Percentiles rank a stretch among this genome's conserved stretches.
Evolutionary conservation across 2,329 filamentous ascomycete genomes (phyloP).

Genomic region (Fusarium verticillioides): DNA sequence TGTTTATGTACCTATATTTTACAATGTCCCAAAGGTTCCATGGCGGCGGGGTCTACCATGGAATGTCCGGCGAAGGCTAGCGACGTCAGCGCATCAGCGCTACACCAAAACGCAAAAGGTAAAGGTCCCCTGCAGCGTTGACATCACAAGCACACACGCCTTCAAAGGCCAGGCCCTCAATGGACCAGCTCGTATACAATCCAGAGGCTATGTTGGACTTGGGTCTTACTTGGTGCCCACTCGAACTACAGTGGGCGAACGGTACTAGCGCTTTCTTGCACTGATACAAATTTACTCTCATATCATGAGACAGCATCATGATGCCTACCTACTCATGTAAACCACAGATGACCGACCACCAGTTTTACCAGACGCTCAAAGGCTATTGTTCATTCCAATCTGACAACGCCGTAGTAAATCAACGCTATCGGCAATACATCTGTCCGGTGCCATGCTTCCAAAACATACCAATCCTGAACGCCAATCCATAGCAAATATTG

Average conservation of each 20-base stretch:
- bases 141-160: constrained; percentile 34
- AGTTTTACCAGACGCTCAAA: not conserved
- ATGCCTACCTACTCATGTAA: not conserved
- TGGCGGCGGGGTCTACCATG: constrained; percentile 41
- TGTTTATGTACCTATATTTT: constrained; percentile 24
- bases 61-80: constrained; percentile 30
- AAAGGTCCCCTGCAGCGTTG: constrained; percentile 17
- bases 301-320: constrained; percentile 21
- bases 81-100: constrained; percentile 42
- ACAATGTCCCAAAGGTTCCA: constrained; percentile 18
- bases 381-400: constrained; percentile 6
- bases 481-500: constrained; percentile 6
- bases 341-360: not conserved
- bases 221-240: not conserved
- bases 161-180: not conserved
- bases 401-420: constrained; percentile 23
- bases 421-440: constrained; percentile 2
- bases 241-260: not conserved
- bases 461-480: constrained; percentile 31
- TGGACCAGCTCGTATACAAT: not conserved
- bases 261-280: not conserved
- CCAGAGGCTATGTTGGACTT: not conserved
- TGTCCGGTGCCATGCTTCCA: constrained; percentile 22
- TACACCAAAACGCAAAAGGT: constrained; percentile 24
- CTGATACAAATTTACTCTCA: not conserved